These are phyloP conservation scores for Melanogaster broomeanus DNA, from an alignment of 768 basidiomycete genomes.

Conservation along the genomic window DNA sequence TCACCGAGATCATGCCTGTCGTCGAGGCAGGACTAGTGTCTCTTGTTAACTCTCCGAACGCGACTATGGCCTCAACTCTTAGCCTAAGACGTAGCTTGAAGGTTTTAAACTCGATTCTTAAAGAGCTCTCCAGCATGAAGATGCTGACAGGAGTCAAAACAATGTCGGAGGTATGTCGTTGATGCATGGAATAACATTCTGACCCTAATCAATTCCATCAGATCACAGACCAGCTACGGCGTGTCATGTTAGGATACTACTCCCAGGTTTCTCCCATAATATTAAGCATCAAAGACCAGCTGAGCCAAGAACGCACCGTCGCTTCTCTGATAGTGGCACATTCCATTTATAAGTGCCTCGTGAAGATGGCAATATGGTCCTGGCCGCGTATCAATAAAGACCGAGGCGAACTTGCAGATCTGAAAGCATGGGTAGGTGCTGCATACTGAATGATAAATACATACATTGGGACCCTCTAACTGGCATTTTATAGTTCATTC, in stretches of 20 bases:
- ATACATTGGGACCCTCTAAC: conserved; percentile 2
- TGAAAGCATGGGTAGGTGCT: conserved; percentile 54
- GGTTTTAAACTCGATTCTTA: conserved; percentile 64
- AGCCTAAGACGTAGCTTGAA: conserved; percentile 61
- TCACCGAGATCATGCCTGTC: conserved; percentile 46
- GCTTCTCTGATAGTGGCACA: conserved; percentile 60
- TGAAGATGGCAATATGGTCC: conserved; percentile 70
- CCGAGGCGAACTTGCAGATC: conserved; percentile 43
- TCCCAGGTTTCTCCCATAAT: conserved; percentile 44
- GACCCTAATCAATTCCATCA: conserved; percentile 1
- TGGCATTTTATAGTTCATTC: conserved; percentile 47
- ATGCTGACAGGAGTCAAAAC: conserved; percentile 67
- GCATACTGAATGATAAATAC: not conserved
- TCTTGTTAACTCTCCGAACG: conserved; percentile 44
- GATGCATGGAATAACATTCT: not conserved
- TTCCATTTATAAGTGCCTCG: conserved; percentile 73
- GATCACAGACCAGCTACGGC: conserved; percentile 41
- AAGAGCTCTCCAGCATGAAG: conserved; percentile 71
- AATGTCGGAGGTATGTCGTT: conserved; percentile 57
- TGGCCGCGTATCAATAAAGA: conserved; percentile 56
- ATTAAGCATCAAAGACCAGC: conserved; percentile 32
- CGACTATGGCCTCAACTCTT: conserved; percentile 47
- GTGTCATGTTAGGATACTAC: conserved; percentile 63
- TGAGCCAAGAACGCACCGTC: conserved; percentile 39
- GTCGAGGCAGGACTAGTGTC: conserved; percentile 56